These are phyloP conservation scores for Fonsecaea nubica DNA, from an alignment of 2,329 filamentous ascomycete species.

Conservation along the genomic window DNA sequence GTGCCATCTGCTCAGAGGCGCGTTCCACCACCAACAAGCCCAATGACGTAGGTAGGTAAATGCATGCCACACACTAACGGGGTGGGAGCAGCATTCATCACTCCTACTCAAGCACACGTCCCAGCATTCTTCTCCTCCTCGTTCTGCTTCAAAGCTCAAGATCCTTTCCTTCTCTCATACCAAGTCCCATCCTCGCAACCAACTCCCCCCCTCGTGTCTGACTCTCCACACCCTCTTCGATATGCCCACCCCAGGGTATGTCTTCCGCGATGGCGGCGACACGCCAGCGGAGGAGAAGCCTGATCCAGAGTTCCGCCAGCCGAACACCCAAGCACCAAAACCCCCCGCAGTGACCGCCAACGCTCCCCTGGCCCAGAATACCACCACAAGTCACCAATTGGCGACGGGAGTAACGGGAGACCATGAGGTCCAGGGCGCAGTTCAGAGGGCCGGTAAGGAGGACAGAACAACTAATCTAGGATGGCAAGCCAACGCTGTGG, in stretches of 20 bases:
- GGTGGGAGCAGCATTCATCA: background rate
- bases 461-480: constrained; percentile 69
- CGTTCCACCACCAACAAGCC: constrained; percentile 2
- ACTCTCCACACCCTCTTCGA: constrained; percentile 11
- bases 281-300: constrained; percentile 38
- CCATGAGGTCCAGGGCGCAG: constrained; percentile 54
- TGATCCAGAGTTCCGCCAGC: constrained; percentile 34
- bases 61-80: too few relatives aligned
- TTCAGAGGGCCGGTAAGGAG: constrained; percentile 57
- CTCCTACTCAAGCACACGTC: background rate
- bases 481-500: constrained; percentile 62
- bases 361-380: constrained; percentile 40
- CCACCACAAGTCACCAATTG: constrained; percentile 54
- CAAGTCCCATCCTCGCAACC: background rate
- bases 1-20: background rate
- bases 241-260: constrained; percentile 45
- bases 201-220: background rate
- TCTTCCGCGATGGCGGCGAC: constrained; percentile 44
- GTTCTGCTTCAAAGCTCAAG: background rate
- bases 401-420: constrained; percentile 52
- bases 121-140: constrained; percentile 1
- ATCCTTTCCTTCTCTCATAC: constrained; percentile 7
- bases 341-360: constrained; percentile 28
- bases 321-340: constrained; percentile 32
- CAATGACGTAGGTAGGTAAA: constrained; percentile 19